Conservation (phyloP, 1,284 basidiomycete genomes). For the Cryptococcus amylolentus region DNA sequence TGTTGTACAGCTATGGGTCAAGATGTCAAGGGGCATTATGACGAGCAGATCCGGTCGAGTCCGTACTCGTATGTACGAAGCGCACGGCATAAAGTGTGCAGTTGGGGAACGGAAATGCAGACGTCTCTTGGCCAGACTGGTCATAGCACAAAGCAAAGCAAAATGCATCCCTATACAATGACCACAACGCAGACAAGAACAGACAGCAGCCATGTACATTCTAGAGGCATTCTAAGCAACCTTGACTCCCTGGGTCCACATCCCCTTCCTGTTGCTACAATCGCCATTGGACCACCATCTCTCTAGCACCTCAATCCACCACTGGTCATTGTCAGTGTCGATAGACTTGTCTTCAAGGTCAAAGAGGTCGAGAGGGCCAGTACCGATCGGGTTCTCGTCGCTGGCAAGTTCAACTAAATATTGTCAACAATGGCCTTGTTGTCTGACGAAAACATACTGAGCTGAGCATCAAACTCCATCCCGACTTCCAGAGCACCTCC, state of each 20-base stretch:
- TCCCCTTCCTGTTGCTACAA: constrained; percentile 58
- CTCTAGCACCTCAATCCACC: constrained; percentile 62
- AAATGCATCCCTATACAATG: no score
- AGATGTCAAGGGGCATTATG: no score
- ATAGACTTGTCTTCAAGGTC: constrained; percentile 35
- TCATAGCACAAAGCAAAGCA: no score
- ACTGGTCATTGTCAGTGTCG: constrained; percentile 23
- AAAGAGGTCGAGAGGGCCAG: constrained; percentile 68
- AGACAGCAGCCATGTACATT: no score
- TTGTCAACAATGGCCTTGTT: neutral
- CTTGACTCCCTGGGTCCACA: constrained; percentile 69
- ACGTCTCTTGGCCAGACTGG: no score
- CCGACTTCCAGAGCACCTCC: constrained; percentile 63
- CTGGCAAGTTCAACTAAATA: constrained; percentile 19
- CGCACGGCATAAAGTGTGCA: no score
- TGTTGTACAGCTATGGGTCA: no score
- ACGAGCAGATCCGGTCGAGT: no score
- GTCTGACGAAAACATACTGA: constrained; percentile 55
- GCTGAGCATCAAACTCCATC: constrained; percentile 74
- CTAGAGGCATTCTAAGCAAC: neutral
- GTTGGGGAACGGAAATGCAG: no score
- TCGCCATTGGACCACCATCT: constrained; percentile 86
- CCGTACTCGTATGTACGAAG: no score
- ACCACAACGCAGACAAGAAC: no score
- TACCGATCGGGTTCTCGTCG: constrained; percentile 43